A percentile compares a stretch with the other conserved stretches of the same genome.
phyloP scores from a whole-genome alignment of 2,329 filamentous ascomycete species.

The Xylariaceae sp. region DNA sequence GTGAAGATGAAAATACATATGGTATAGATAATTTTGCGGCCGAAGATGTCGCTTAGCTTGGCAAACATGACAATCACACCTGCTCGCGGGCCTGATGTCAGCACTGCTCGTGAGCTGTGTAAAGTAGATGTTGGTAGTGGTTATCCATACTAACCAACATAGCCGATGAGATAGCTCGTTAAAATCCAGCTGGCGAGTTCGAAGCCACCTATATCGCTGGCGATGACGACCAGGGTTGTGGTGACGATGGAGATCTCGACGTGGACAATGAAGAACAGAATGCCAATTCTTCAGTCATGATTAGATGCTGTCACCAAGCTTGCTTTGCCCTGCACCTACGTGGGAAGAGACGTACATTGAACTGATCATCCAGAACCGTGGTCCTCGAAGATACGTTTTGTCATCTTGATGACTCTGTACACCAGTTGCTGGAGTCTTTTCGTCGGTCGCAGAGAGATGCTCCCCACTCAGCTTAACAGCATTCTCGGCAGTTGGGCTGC shows the following conservation, averaged over 20 bases:
- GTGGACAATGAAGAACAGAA: slow-evolving; percentile 19
- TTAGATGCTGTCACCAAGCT: neutral
- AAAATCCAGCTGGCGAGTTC: slow-evolving; percentile 15
- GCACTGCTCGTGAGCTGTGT: neutral
- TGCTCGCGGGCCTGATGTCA: no score
- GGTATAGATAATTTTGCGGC: slow-evolving; percentile 51
- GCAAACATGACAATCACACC: slow-evolving; percentile 52
- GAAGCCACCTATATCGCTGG: slow-evolving; percentile 13
- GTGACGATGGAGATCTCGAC: slow-evolving; percentile 17
- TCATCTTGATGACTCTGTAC: no score
- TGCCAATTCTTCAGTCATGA: slow-evolving; percentile 10
- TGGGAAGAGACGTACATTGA: slow-evolving; percentile 2
- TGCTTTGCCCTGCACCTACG: fast-evolving
- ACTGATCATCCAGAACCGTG: slow-evolving; percentile 11
- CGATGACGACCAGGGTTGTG: slow-evolving; percentile 18
- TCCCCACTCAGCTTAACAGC: no score
- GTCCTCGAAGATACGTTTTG: slow-evolving; percentile 14
- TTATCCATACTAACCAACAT: slow-evolving; percentile 14
- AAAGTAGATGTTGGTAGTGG: neutral
- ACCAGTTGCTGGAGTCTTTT: no score
- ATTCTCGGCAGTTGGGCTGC: no score
- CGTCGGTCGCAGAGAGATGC: no score
- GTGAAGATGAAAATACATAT: slow-evolving; percentile 60
- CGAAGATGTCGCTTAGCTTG: slow-evolving; percentile 67
- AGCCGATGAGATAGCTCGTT: slow-evolving; percentile 18